Base-by-base conservation (phyloP, 176 grass and related monocot genomes). In the Ananas comosus region DNA sequence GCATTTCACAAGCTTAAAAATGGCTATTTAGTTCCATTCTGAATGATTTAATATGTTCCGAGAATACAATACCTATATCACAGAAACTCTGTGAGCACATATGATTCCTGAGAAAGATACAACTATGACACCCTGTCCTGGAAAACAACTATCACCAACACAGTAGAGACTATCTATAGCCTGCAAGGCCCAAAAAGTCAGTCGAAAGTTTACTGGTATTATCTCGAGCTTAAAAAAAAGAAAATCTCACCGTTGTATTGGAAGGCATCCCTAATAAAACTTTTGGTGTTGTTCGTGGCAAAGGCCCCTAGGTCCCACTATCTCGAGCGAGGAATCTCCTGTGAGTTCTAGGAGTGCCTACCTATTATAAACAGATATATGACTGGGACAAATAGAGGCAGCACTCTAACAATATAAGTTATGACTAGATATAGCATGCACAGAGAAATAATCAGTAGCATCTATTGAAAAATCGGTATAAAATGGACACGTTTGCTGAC, bases 31-130 rank as follows among this genome's bases (percentile, higher is more conserved):
- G n/a, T n/a, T n/a, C n/a, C n/a, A n/a, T n/a, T n/a, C n/a, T n/a
- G n/a, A n/a, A n/a, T n/a, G n/a, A n/a, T n/a, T n/a, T n/a, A n/a
- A n/a, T n/a, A n/a, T n/a, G n/a, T n/a, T n/a, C n/a, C n/a, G n/a
- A n/a, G n/a, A n/a, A n/a, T n/a, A n/a, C n/a, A n/a, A n/a, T 76
- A 96, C 92, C 92, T 47, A 96, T 87, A 82, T 96, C 92, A 88
- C 92, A 80, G 92, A 85, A 75, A 96, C 92, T 76, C 92, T 82
- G 59, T 91, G 92, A 85, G 92, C 83, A 63, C 92, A 96, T 88
- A 91, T 96, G 72, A 96, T 69, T 53, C 92, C 92, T 21, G 92
- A 96, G 86, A 96, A 96, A 63, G 92, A 78, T 58, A 96, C 92
- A 48, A 88, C 92, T 65, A 96, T 91, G 25, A 96, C 88, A 49